Evolutionary conservation across 164 flowering plant species (phyloP).

Genomic region (Nymphaea colorata): DNA sequence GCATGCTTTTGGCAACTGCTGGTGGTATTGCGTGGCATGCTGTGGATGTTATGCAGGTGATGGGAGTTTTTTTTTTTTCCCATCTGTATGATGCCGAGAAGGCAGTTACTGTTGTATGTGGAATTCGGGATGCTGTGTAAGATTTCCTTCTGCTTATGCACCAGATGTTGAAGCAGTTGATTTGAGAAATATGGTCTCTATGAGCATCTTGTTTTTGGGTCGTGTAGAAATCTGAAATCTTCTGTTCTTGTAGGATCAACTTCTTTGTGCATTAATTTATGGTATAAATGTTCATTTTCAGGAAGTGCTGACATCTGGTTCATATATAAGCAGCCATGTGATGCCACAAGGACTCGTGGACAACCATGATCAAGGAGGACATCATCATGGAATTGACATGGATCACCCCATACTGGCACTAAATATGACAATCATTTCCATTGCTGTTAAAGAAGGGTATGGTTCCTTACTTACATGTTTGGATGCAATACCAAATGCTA

Average conservation of each 20-base stretch:
- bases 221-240: no score
- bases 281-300: conserved; percentile 17
- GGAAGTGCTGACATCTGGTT: conserved; percentile 49
- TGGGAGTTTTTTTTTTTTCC: not conserved
- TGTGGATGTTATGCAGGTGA: conserved; percentile 57
- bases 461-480: not conserved
- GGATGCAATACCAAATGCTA: not conserved
- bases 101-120: no score
- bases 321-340: conserved; percentile 40
- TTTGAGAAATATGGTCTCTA: no score
- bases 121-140: no score
- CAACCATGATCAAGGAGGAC: conserved; percentile 40
- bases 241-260: no score
- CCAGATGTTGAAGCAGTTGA: no score
- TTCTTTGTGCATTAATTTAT: no score
- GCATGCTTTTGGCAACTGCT: conserved; percentile 80
- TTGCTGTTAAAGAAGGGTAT: conserved; percentile 87
- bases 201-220: no score
- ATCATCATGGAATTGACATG: conserved; percentile 86
- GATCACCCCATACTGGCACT: conserved; percentile 79
- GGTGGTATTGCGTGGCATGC: conserved; percentile 99
- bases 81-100: no score
- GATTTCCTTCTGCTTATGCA: no score
- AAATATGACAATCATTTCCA: conserved; percentile 65
- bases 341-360: conserved; percentile 30